Evolutionary conservation across 805 yeast genomes (phyloP).

Genomic region (Hemisphaericaspora nanyangensis): DNA sequence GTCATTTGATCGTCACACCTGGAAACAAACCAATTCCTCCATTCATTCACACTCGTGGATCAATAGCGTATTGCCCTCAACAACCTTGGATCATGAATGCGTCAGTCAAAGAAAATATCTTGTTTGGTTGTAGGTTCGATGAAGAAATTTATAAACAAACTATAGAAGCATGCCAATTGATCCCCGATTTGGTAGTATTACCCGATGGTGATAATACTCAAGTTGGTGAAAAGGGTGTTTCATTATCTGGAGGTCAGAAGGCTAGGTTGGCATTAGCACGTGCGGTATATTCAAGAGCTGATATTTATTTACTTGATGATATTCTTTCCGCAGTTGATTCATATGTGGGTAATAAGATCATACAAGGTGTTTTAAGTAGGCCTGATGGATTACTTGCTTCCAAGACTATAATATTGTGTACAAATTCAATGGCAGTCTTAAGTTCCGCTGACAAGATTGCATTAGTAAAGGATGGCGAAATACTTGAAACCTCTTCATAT

Average conservation of each 20-base stretch:
- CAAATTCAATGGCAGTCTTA: constrained; percentile 55
- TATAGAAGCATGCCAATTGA: constrained; percentile 46
- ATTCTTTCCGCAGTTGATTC: constrained; percentile 71
- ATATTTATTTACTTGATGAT: constrained; percentile 60
- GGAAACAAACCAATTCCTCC: constrained; percentile 14
- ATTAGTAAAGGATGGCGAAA: constrained; percentile 50
- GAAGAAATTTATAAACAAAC: constrained; percentile 38
- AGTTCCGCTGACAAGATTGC: constrained; percentile 58
- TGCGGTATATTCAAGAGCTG: constrained; percentile 61
- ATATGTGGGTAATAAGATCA: constrained; percentile 57
- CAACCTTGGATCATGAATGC: constrained; percentile 53
- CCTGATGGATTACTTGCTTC: constrained; percentile 44
- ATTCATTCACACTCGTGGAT: constrained; percentile 26
- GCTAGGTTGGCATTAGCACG: constrained; percentile 65
- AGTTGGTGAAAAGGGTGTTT: constrained; percentile 60
- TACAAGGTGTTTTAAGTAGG: constrained; percentile 44
- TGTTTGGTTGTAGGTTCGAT: constrained; percentile 48
- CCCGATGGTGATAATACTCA: constrained; percentile 53
- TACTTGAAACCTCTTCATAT: constrained; percentile 48
- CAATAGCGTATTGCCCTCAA: constrained; percentile 61
- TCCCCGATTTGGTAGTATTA: constrained; percentile 43
- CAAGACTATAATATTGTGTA: constrained; percentile 54
- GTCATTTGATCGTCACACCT: constrained; percentile 37
- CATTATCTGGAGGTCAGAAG: constrained; percentile 61
- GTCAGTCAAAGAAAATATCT: constrained; percentile 46